Base-by-base conservation (phyloP, 768 basidiomycete species). In the Mycena filopes region DNA sequence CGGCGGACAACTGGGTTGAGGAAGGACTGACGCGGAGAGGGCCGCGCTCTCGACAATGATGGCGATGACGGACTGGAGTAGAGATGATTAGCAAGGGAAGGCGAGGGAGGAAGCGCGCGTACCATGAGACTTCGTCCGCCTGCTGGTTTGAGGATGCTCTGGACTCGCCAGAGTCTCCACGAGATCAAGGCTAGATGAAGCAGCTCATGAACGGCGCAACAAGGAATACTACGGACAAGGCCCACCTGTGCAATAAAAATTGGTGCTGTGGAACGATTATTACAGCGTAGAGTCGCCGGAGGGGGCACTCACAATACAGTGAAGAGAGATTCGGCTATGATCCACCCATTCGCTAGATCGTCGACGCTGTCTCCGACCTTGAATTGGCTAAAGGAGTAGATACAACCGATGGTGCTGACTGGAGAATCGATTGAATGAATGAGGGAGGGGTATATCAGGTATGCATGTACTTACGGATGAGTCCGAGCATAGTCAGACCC, bases 201-300 rank as follows among this genome's bases (percentile, higher is more conserved):
- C 5, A 40, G 2, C 20, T 5, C 11, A 59, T 8, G 6, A 50
- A 9, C 42, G 26, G 11, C 10, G 2, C 2, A 11, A 3, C 10
- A 25, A 3, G 7, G 0, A 20, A 0, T n/a, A n/a, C n/a, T n/a
- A n/a, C n/a, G n/a, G n/a, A n/a, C n/a, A n/a, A n/a, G n/a, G n/a
- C 21, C 20, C 8, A 64, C 63, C 50, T 47, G 63, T 65, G 15
- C 63, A 65, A 43, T 65, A 65, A 1, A 65, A 25, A n/a, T 65
- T 65, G 18, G 63, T 65, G 16, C 50, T 54, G 26, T 3, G 31
- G 6, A 6, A 15, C 10, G 12, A 20, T 31, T 12, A 46, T n/a
- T 28, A 31, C 10, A 38, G 7, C 3, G 8, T 46, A 2, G 18
- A 2, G 18, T 18, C 4, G 55, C 21, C n/a, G n/a, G n/a, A 6